These are phyloP conservation scores for Rhizoctonia solani DNA, from an alignment of 1,284 basidiomycete species.

Conservation along the genomic window DNA sequence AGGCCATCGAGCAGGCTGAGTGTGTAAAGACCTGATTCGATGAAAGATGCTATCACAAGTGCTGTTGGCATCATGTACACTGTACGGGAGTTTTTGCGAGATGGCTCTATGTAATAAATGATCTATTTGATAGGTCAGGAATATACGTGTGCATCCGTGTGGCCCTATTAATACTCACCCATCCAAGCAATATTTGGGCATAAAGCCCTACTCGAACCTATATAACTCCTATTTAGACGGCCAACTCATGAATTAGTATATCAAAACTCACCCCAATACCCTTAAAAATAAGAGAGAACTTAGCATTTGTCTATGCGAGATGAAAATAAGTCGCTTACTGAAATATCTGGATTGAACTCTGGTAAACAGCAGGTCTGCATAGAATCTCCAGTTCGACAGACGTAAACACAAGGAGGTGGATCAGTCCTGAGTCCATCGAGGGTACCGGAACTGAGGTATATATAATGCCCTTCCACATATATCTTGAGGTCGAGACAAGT, in stretches of 20 bases:
- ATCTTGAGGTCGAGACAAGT: too few species aligned
- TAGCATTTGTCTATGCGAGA: too few species aligned
- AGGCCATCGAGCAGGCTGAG: slow-evolving; percentile 23
- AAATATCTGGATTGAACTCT: slow-evolving; percentile 13
- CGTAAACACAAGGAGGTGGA: too few species aligned
- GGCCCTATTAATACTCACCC: slow-evolving; percentile 1
- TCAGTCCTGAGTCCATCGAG: too few species aligned
- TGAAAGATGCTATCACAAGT: slow-evolving; percentile 19
- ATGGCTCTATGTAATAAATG: background rate
- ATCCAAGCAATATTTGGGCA: slow-evolving; percentile 26
- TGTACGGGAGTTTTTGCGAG: slow-evolving; percentile 21
- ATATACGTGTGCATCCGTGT: background rate
- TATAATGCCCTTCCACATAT: too few species aligned
- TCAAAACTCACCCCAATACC: background rate
- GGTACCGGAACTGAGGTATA: too few species aligned
- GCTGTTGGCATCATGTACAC: slow-evolving; percentile 26
- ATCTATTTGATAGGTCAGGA: background rate
- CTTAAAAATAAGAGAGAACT: too few species aligned
- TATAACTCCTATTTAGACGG: too few species aligned
- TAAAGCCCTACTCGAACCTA: slow-evolving; percentile 23
- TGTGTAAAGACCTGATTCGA: background rate
- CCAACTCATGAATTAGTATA: too few species aligned
- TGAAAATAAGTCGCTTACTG: too few species aligned
- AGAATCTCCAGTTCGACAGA: background rate
- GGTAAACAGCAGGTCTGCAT: background rate